Percentiles rank a stretch among this genome's conserved stretches.
These are phyloP conservation scores for Ophiostoma himal-ulmi DNA, from an alignment of 2,329 filamentous ascomycete species.

Conservation along the genomic window DNA sequence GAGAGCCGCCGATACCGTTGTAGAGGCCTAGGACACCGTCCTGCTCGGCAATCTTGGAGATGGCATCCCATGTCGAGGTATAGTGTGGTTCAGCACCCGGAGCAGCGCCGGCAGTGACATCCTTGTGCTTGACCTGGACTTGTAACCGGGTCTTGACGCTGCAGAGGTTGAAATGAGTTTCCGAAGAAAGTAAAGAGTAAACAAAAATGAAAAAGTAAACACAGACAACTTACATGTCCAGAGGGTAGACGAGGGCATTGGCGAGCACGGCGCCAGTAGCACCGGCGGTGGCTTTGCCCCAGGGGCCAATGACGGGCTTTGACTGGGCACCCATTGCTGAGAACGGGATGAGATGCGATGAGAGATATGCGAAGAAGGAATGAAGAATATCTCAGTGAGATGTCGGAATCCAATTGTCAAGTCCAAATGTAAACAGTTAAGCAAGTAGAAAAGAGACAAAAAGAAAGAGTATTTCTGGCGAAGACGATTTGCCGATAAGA, in stretches of 20 bases:
- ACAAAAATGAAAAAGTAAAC: background rate
- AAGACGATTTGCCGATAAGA: constrained; percentile 4
- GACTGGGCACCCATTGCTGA: constrained; percentile 46
- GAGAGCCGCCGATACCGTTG: constrained; percentile 75
- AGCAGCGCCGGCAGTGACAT: constrained; percentile 40
- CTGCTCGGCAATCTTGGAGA: constrained; percentile 71
- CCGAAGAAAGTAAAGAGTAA: background rate
- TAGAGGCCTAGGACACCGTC: constrained; percentile 83
- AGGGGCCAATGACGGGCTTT: constrained; percentile 74
- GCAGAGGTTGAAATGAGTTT: background rate
- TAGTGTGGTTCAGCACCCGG: constrained; percentile 62
- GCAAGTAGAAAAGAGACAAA: background rate
- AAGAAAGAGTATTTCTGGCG: background rate
- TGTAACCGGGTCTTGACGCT: constrained; percentile 96
- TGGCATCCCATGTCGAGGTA: constrained; percentile 78
- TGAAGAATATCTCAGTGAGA: background rate
- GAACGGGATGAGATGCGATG: background rate
- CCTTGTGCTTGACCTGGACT: constrained; percentile 73
- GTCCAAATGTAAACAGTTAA: background rate
- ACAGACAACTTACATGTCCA: constrained; percentile 66
- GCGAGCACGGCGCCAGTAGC: constrained; percentile 89
- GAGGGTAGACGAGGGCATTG: constrained; percentile 90
- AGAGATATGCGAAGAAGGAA: background rate
- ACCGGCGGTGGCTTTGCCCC: constrained; percentile 88
- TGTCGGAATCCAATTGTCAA: background rate